phyloP scores from a whole-genome alignment of 2,329 filamentous ascomycete species.

The Cercospora sesami region DNA sequence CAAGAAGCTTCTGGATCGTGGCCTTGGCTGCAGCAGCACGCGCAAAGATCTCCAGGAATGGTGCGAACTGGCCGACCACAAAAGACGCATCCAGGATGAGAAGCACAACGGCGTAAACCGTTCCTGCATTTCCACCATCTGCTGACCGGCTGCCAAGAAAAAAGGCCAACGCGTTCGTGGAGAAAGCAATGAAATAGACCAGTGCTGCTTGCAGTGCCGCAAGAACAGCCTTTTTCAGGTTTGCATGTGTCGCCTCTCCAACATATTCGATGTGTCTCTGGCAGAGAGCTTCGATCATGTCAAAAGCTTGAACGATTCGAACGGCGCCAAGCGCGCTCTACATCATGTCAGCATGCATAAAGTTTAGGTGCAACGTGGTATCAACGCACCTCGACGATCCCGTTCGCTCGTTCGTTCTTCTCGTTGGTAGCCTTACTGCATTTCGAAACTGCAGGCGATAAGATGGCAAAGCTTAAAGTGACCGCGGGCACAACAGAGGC shows the following conservation, averaged over 20 bases:
- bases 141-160: slow-evolving; percentile 45
- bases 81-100: slow-evolving; percentile 65
- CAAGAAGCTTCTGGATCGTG: slow-evolving; percentile 48
- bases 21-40: slow-evolving; percentile 55
- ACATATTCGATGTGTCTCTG: slow-evolving; percentile 42
- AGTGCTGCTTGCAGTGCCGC: slow-evolving; percentile 46
- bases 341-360: background rate
- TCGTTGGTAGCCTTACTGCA: slow-evolving; percentile 43
- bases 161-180: slow-evolving; percentile 50
- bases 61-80: slow-evolving; percentile 63
- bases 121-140: slow-evolving; percentile 44
- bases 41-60: slow-evolving; percentile 59
- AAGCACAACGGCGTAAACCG: slow-evolving; percentile 64
- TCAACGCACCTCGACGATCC: slow-evolving; percentile 41
- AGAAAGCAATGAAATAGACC: slow-evolving; percentile 49
- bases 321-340: slow-evolving; percentile 48
- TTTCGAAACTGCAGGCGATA: slow-evolving; percentile 46
- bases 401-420: slow-evolving; percentile 46
- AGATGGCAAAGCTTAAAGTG: slow-evolving; percentile 45
- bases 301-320: slow-evolving; percentile 52
- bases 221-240: slow-evolving; percentile 44
- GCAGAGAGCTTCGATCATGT: slow-evolving; percentile 44
- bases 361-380: background rate
- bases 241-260: slow-evolving; percentile 39
- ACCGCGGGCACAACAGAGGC: slow-evolving; percentile 53